Evolutionary conservation across 2,329 filamentous ascomycete genomes (phyloP).

Genomic region (Ceratocystis cubensis): DNA sequence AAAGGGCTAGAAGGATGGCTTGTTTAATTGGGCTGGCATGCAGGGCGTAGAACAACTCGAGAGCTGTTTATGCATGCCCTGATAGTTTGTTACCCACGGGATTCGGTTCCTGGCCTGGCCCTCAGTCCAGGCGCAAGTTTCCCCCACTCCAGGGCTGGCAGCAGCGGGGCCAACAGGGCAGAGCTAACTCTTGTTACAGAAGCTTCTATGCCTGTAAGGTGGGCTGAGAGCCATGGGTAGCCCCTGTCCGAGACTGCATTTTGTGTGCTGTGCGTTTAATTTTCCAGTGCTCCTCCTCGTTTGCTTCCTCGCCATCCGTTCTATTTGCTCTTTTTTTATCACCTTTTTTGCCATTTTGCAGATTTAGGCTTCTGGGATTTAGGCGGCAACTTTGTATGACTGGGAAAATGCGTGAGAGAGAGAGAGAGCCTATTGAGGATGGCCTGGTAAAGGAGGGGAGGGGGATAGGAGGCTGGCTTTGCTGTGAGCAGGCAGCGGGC

Average conservation of each 20-base stretch:
- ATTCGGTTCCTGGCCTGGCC: slow-evolving; percentile 2
- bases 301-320: not conserved
- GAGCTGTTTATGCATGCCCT: slow-evolving; percentile 4
- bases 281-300: not conserved
- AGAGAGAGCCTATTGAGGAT: not conserved
- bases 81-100: slow-evolving; percentile 5
- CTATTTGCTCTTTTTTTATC: not conserved
- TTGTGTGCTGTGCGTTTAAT: not conserved
- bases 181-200: not conserved
- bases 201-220: not conserved
- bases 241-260: not conserved
- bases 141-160: not conserved
- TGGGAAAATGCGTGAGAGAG: not conserved
- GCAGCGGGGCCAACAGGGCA: not conserved
- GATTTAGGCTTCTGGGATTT: not conserved
- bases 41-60: slow-evolving; percentile 4
- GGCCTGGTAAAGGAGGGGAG: not conserved
- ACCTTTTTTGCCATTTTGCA: not conserved
- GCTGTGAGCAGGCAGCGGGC: not conserved
- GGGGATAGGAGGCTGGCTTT: not conserved
- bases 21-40: slow-evolving; percentile 7
- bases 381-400: not conserved
- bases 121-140: not conserved
- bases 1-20: not conserved
- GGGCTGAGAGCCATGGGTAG: not conserved